Evolutionary conservation across 2,329 filamentous ascomycete genomes (phyloP), one percentile per base, ranked within the genome.

Genomic region (Claviceps fusiformis): DNA sequence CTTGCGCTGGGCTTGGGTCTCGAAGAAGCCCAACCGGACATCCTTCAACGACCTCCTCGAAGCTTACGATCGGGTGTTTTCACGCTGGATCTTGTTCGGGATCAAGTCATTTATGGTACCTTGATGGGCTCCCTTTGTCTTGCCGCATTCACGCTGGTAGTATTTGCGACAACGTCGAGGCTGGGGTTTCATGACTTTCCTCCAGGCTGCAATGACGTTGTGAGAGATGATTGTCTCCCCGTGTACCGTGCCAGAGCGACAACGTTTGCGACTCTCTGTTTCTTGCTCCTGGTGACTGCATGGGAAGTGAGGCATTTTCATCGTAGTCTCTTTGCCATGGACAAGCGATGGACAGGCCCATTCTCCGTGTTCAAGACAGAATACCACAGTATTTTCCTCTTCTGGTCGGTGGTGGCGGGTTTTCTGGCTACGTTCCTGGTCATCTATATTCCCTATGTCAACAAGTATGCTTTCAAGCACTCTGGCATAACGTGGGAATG

Each of bases 271-370:
- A 84, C 81, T 7, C 67, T 89, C 46, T 86, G 82, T 46, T 87
- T 85, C 71, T 73, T 83, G 50, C 74, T 86, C 6, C 72, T 89
- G 7, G 77, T 87, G 55, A 82, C 85, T 0, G 82, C 85, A 0
- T 88, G 85, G 85, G 83, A 89, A 68, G 82, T 86, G 63, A 83
- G 87, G 65, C 81, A 87, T 61, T 83, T 86, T 67, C 80, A 80
- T 17, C 79, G 82, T 49, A 85, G 80, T 24, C 75, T 89, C 61
- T 89, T 89, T 70, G 75, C 76, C 62, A 85, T 87, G 79, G 74
- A 82, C 57, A 71, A 75, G 58, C 66, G 72, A 39, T 78, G 73
- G 70, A 61, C 62, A 3, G 78, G 78, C 0, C 71, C 73, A 1
- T 66, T 75, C 45, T 75, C 77, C 0, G 71, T 81, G 11, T 75